These are phyloP conservation scores for Sedum album DNA, from an alignment of 164 flowering plant species.

Conservation along the genomic window DNA sequence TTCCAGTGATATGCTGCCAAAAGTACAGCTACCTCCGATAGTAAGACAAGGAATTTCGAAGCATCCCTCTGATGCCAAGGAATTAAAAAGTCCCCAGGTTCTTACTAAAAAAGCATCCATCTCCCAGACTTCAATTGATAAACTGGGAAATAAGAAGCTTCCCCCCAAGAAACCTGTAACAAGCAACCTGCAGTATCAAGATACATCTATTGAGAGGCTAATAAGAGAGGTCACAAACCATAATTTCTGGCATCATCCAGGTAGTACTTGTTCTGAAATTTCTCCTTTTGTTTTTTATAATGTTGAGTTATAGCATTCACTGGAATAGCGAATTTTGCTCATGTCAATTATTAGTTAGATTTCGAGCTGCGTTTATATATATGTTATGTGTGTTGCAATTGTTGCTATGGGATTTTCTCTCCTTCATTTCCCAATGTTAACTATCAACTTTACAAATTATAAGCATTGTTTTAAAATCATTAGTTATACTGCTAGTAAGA, in stretches of 20 bases:
- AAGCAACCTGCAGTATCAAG: constrained; percentile 41
- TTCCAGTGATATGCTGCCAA: constrained; percentile 40
- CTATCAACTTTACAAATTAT: background rate
- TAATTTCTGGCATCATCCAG: constrained; percentile 93
- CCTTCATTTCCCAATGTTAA: background rate
- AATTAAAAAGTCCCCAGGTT: constrained; percentile 26
- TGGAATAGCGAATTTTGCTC: background rate
- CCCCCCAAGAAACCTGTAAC: constrained; percentile 53
- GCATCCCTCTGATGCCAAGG: constrained; percentile 50
- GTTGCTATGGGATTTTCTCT: background rate
- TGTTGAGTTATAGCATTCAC: background rate
- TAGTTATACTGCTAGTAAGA: background rate
- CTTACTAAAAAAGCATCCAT: constrained; percentile 35
- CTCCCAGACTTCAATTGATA: constrained; percentile 43
- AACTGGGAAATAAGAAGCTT: constrained; percentile 49
- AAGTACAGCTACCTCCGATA: constrained; percentile 29
- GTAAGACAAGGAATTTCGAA: constrained; percentile 70
- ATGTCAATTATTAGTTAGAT: background rate
- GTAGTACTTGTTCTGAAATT: constrained; percentile 22
- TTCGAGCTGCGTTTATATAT: background rate
- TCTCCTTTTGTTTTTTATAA: background rate
- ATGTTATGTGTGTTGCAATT: background rate
- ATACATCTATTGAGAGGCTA: constrained; percentile 91
- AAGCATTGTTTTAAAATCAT: background rate
- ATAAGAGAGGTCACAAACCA: constrained; percentile 94